phyloP scores from a whole-genome alignment of 768 basidiomycete genomes.

The Nidula microcarpa region DNA sequence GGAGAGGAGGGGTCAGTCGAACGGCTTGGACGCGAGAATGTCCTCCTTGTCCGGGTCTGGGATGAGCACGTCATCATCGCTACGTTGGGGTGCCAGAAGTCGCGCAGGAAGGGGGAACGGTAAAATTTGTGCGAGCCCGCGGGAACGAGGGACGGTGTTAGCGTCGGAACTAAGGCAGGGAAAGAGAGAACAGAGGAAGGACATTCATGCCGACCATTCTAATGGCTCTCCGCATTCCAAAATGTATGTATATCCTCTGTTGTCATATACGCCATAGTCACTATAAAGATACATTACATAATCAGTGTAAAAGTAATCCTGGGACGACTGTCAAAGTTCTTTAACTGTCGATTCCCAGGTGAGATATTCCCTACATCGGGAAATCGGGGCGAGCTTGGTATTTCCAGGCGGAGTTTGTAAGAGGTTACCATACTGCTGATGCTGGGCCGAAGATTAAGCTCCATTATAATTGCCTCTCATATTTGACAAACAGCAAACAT shows the following conservation, averaged over 20 bases:
- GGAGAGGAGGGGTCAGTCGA: constrained; percentile 81
- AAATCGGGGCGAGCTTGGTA: too few species aligned
- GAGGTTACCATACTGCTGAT: too few species aligned
- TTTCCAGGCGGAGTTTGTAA: too few species aligned
- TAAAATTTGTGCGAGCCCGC: constrained; percentile 75
- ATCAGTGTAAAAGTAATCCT: too few species aligned
- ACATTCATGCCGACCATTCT: constrained; percentile 87
- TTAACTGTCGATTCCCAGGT: too few species aligned
- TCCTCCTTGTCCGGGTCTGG: constrained; percentile 99
- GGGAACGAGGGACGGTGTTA: constrained; percentile 55
- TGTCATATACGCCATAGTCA: too few species aligned
- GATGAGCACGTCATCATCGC: constrained; percentile 98
- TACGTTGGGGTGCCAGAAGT: constrained; percentile 99
- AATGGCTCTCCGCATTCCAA: constrained; percentile 98
- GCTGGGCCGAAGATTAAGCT: too few species aligned
- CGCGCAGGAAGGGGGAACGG: constrained; percentile 87
- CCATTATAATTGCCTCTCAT: too few species aligned
- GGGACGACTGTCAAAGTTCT: too few species aligned
- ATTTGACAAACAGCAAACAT: too few species aligned
- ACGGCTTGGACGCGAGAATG: constrained; percentile 88
- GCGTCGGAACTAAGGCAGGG: neutral
- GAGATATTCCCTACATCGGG: too few species aligned
- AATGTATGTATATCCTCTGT: constrained; percentile 82
- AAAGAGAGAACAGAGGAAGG: neutral
- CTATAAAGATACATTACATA: too few species aligned